phyloP scores from a whole-genome alignment of 2,329 filamentous ascomycete species.

The Cladosporium sp. region DNA sequence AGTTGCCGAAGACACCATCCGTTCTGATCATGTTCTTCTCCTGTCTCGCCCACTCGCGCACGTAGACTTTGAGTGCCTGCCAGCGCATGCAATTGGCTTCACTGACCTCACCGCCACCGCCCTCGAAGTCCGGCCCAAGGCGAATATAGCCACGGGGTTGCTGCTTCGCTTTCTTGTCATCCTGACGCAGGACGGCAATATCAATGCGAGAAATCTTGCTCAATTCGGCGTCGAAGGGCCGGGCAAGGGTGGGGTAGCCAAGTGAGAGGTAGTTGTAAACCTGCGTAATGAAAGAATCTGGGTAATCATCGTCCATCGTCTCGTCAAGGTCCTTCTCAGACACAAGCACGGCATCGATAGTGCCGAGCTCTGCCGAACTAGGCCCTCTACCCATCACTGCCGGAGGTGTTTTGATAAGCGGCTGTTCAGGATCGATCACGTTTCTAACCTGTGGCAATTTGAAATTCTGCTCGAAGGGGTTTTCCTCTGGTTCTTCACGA shows the following conservation, averaged over 20 bases:
- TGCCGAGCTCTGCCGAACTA: constrained; percentile 25
- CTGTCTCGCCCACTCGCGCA: constrained; percentile 86
- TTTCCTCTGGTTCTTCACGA: constrained; percentile 38
- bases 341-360: constrained; percentile 46
- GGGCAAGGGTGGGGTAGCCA: constrained; percentile 84
- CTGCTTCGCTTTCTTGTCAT: constrained; percentile 64
- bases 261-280: constrained; percentile 96
- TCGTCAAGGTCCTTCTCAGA: constrained; percentile 45
- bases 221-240: constrained; percentile 81
- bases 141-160: constrained; percentile 72
- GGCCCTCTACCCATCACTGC: constrained; percentile 23
- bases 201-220: constrained; percentile 75
- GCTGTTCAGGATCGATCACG: constrained; percentile 5
- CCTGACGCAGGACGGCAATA: constrained; percentile 67
- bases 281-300: constrained; percentile 85
- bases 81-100: constrained; percentile 68
- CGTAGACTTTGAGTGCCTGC: constrained; percentile 80
- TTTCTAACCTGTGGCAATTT: constrained; percentile 26
- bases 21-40: constrained; percentile 66
- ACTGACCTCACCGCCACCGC: constrained; percentile 47
- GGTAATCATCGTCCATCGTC: constrained; percentile 65
- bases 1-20: constrained; percentile 38
- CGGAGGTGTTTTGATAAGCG: constrained; percentile 30
- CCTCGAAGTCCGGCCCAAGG: constrained; percentile 50
- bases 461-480: constrained; percentile 45